phyloP scores from a whole-genome alignment of 768 basidiomycete species.

The Naganishia vishniacii region DNA sequence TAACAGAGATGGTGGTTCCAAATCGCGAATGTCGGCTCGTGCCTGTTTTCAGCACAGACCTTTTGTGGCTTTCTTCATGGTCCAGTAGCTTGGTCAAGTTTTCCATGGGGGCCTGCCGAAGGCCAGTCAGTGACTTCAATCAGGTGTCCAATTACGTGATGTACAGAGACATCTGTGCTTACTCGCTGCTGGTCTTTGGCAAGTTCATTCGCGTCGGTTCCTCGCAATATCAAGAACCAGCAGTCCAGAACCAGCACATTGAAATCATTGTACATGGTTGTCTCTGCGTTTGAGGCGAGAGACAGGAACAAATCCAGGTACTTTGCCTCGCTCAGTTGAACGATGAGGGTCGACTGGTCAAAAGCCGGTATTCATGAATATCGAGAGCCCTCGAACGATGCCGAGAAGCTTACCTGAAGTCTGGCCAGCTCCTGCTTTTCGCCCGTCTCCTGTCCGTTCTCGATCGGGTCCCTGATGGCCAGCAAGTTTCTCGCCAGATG shows the following conservation, averaged over 20 bases:
- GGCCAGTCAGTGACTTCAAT: slow-evolving; percentile 11
- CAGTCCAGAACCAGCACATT: slow-evolving; percentile 91
- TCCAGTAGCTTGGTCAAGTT: slow-evolving; percentile 68
- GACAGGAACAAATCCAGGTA: slow-evolving; percentile 75
- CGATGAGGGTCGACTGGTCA: slow-evolving; percentile 62
- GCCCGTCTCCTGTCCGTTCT: slow-evolving; percentile 64
- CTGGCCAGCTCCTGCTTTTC: slow-evolving; percentile 73
- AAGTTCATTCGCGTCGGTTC: slow-evolving; percentile 61
- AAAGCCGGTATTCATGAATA: slow-evolving; percentile 2
- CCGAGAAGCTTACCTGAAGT: slow-evolving; percentile 56
- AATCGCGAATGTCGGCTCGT: slow-evolving; percentile 86
- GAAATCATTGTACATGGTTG: slow-evolving; percentile 74
- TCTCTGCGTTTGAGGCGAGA: slow-evolving; percentile 71
- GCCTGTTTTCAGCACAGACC: slow-evolving; percentile 56
- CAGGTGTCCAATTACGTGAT: not conserved
- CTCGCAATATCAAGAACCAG: slow-evolving; percentile 80
- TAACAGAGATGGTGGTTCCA: slow-evolving; percentile 86
- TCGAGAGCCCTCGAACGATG: not conserved
- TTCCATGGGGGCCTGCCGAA: slow-evolving; percentile 57
- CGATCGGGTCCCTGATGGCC: slow-evolving; percentile 79
- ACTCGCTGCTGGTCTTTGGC: slow-evolving; percentile 45
- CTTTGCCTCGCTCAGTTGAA: slow-evolving; percentile 64
- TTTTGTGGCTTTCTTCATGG: slow-evolving; percentile 64
- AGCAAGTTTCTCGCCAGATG: slow-evolving; percentile 89
- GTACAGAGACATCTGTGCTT: slow-evolving; percentile 16